Percentiles rank a stretch among this genome's conserved stretches.
These are phyloP conservation scores for Acanthamoeba culbertsoni DNA, from an alignment of 208 protist species.

Conservation along the genomic window DNA sequence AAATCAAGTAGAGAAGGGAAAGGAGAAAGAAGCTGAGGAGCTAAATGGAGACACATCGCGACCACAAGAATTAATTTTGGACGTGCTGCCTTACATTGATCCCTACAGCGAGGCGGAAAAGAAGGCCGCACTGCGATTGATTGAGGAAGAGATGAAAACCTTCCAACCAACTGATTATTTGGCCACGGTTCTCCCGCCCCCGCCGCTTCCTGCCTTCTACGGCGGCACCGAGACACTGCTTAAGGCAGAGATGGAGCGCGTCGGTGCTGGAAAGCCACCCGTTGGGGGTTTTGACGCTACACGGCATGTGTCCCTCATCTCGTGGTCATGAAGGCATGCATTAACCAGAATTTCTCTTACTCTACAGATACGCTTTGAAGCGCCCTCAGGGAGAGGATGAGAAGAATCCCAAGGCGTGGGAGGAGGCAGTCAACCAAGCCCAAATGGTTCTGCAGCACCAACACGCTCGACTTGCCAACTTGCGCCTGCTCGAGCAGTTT, in stretches of 20 bases:
- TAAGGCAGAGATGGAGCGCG: background rate
- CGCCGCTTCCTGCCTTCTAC: background rate
- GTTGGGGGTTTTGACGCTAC: conserved; percentile 5
- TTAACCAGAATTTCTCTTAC: background rate
- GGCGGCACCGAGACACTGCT: background rate
- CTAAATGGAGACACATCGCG: too few relatives aligned
- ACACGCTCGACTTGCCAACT: conserved; percentile 2
- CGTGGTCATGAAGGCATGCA: too few relatives aligned
- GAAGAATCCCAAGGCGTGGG: conserved; percentile 1
- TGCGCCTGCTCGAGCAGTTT: conserved; percentile 7
- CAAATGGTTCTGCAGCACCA: conserved; percentile 13
- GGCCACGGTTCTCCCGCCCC: background rate
- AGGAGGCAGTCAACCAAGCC: background rate
- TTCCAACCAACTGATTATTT: background rate
- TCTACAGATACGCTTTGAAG: background rate
- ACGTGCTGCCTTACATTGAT: conserved; percentile 2
- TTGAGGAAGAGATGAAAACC: background rate
- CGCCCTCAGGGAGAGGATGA: background rate
- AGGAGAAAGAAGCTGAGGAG: background rate
- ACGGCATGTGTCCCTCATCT: too few relatives aligned
- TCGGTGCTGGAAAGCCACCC: background rate
- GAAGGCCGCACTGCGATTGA: background rate
- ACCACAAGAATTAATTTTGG: background rate
- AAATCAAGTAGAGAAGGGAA: background rate
- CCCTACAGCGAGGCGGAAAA: background rate